Conservation (phyloP, 768 basidiomycete genomes). For the Hysterangium stoloniferum region DNA sequence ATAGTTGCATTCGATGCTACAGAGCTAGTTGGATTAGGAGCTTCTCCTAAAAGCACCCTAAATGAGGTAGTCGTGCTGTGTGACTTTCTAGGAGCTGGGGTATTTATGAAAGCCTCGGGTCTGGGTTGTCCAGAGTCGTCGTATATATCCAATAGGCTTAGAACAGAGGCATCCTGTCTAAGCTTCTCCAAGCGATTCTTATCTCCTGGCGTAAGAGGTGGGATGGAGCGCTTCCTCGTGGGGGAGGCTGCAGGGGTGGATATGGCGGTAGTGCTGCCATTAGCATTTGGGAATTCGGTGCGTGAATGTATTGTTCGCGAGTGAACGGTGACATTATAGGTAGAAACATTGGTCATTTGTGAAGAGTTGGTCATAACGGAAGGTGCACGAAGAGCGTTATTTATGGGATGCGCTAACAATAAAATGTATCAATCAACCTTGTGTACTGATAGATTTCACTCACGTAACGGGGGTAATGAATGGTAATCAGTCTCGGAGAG, state of each 20-base stretch:
- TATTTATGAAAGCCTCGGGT: constrained; percentile 56
- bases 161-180: constrained; percentile 73
- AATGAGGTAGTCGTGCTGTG: constrained; percentile 63
- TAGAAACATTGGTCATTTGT: constrained; percentile 23
- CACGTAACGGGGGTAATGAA: constrained; percentile 63
- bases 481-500: constrained; percentile 49
- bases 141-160: constrained; percentile 63
- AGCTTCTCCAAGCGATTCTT: constrained; percentile 48
- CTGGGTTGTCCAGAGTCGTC: constrained; percentile 64
- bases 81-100: constrained; percentile 30
- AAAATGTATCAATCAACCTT: constrained; percentile 17
- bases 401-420: constrained; percentile 46
- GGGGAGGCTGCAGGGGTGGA: constrained; percentile 19
- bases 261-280: constrained; percentile 29
- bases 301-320: constrained; percentile 50
- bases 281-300: constrained; percentile 61
- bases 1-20: constrained; percentile 26
- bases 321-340: constrained; percentile 66
- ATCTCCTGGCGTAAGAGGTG: constrained; percentile 36
- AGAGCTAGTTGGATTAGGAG: constrained; percentile 18
- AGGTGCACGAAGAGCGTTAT: constrained; percentile 46
- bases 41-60: constrained; percentile 60
- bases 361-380: constrained; percentile 39
- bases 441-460: constrained; percentile 25
- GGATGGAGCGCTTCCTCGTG: constrained; percentile 15